Base-by-base conservation (phyloP, 2,329 filamentous ascomycete genomes). In the Ophiostoma ips region DNA sequence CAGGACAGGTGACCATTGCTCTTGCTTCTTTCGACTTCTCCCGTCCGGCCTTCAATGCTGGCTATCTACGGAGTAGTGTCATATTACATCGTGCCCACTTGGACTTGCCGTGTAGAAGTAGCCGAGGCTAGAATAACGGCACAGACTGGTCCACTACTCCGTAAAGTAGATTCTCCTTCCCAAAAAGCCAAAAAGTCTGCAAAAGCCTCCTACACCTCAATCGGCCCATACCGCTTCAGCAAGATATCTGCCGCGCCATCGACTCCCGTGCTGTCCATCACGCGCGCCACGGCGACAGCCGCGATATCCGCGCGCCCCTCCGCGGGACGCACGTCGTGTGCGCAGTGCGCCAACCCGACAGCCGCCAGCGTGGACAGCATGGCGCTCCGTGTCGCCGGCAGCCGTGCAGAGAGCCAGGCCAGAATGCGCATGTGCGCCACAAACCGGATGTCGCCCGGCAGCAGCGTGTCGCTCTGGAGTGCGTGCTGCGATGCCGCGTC, bases 401-500 rank as follows among this genome's bases (percentile, higher is more conserved):
- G 47, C 0, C 50, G 55, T 8, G 47, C 36, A n/a, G 50, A 52
- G 15, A 58, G 51, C 52, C 56, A 57, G 3, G 48, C 40, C 4
- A 58, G 52, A 28, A 58, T 54, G 24, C 56, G 56, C 46, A 58
- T 53, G 44, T 58, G 56, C 11, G 50, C 53, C 8, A 51, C 50
- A 24, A 58, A 58, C 30, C 56, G 56, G 10, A 57, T 54, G 33
- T 58, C 55, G 33, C 54, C 54, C 13, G 56, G 56, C 3, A 58
- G 40, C 18, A 58, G 48, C 12, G 51, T 43, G 36, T 51, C 30
- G 6, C 50, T 18, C 46, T 24, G 13, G 1, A 30, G 4, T 6
- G 38, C 19, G 13, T 41, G 38, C 19, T 11, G 10, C 6, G 38
- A 24, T 15, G 19, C 12, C 21, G 38, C n/a, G 2, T 6, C 38